These are phyloP conservation scores for Helotiales sp. DNA, from an alignment of 2,329 filamentous ascomycete species.

Conservation along the genomic window DNA sequence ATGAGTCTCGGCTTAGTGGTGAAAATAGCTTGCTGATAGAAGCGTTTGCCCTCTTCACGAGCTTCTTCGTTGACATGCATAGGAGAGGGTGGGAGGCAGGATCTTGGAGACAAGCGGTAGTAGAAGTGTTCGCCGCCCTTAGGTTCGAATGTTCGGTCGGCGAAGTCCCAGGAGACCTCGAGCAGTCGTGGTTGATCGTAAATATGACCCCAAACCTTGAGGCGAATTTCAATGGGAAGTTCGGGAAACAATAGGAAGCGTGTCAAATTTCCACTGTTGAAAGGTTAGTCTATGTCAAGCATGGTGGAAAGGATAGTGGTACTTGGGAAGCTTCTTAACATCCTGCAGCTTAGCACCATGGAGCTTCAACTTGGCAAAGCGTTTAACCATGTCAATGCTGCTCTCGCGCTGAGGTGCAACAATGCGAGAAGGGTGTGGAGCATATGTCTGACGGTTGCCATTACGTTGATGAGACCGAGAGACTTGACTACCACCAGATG, in stretches of 20 bases:
- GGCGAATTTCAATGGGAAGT: background rate
- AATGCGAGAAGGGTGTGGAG: too few species aligned
- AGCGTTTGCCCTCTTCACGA: background rate
- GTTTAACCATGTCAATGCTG: background rate
- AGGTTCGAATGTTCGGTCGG: background rate
- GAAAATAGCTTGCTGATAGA: background rate
- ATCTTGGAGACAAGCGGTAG: background rate
- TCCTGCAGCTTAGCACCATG: background rate
- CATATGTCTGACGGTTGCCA: background rate
- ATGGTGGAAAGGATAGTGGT: too few species aligned
- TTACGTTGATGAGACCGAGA: background rate
- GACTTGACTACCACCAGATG: background rate
- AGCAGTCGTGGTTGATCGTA: background rate
- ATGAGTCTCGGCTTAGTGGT: background rate
- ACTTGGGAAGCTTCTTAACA: background rate
- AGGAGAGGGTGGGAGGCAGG: background rate
- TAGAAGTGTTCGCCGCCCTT: background rate
- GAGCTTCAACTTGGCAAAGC: background rate
- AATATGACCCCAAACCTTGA: background rate
- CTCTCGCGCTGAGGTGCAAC: background rate
- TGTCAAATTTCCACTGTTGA: background rate
- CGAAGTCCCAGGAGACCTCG: slow-evolving; percentile 1
- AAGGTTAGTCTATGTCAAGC: too few species aligned
- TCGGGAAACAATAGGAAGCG: background rate
- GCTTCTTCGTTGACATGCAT: background rate